Evolutionary conservation across 208 protist genomes (phyloP), one percentile per base, ranked within the genome.

Genomic region (Trypanosoma melophagium): DNA sequence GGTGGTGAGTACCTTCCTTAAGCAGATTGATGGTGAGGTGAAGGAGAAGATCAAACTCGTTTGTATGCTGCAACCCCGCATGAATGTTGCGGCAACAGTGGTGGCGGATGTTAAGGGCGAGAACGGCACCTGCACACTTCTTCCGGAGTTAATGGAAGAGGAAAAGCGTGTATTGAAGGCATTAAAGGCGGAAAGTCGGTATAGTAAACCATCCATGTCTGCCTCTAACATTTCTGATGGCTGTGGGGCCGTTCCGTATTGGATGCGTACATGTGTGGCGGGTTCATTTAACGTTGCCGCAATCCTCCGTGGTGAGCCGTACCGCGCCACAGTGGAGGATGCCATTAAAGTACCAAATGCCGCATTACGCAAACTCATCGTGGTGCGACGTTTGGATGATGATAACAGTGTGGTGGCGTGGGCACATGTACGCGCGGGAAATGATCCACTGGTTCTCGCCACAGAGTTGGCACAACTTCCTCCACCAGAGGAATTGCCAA

Each of bases 221-320:
- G 28, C 28, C 5, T 7, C 1, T 35, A 35, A 35, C 5, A 35
- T 35, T 5, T 35, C 28, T 35, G 74, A 71, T 7, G 81, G 82
- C 55, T 73, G 83, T 58, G 83, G 81, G 1, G 81, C 79, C 14
- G 14, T 69, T 24, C 81, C 81, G 28, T 81, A 82, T 57, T 89
- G 81, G 81, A 66, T 76, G 51, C 81, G 81, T 62, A 68, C 83
- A 45, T 81, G 72, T 59, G 71, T 89, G 40, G 83, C 77, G 21
- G 68, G 71, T 57, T 85, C 82, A 58, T 93, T 87, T 63, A 93
- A 93, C 64, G 74, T 89, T 8, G 78, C 74, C 3, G 83, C 84
- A 38, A 85, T 90, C 42, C 50, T 90, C 16, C 64, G 57, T 28
- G 44, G 59, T 22, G 50, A 42, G 38, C 57, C 81, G 2, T 65